Conservation (phyloP, 129 eudicot genomes). For the Flaveria bidentis region DNA sequence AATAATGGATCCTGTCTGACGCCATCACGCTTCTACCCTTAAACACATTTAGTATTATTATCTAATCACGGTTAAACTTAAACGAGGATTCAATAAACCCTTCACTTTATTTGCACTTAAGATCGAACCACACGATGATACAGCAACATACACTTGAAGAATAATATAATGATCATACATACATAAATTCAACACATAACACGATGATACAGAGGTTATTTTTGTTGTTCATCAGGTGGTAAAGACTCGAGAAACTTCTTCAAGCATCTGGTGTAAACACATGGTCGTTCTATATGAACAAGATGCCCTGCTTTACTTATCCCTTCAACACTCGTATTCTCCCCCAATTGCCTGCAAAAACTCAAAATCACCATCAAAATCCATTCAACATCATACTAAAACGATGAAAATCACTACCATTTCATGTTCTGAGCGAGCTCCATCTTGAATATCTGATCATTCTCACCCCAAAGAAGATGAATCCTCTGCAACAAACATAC, state of each 20-base stretch:
- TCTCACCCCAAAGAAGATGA: constrained; percentile 93
- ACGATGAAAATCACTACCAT: constrained; percentile 40
- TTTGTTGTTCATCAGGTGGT: constrained; percentile 38
- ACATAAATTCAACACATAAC: neutral
- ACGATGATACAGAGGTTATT: neutral
- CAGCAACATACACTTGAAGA: constrained; percentile 18
- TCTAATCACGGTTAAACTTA: neutral
- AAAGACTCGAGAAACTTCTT: constrained; percentile 72
- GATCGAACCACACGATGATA: neutral
- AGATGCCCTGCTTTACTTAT: constrained; percentile 86
- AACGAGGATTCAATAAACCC: neutral
- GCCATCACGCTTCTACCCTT: neutral
- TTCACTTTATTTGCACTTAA: constrained; percentile 24
- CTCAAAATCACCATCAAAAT: neutral
- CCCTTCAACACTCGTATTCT: constrained; percentile 56
- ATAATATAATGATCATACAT: neutral
- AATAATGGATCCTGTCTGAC: too few relatives aligned
- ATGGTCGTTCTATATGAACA: constrained; percentile 86
- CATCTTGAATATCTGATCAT: constrained; percentile 77
- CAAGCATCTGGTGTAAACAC: constrained; percentile 63
- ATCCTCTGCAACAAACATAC: constrained; percentile 50
- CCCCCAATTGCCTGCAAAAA: constrained; percentile 74
- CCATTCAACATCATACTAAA: neutral
- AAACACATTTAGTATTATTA: too few relatives aligned
- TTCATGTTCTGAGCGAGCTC: constrained; percentile 81